Percentiles rank a stretch among this genome's conserved stretches.
Conservation (phyloP, 1,139 yeast genomes). For the Debaryomyces sp. region DNA sequence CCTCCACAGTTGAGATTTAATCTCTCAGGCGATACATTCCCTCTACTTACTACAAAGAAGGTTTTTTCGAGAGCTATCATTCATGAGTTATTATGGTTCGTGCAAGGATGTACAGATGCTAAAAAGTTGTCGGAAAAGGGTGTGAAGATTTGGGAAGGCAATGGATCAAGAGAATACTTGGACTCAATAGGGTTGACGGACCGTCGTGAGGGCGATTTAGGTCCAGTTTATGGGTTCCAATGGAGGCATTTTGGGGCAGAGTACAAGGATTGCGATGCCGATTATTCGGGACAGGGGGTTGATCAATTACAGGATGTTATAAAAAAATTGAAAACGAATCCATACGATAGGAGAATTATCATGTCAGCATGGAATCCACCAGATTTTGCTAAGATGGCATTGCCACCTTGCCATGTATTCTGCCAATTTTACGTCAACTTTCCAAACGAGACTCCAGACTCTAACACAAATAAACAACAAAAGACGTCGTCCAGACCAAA, state of each 20-base stretch:
- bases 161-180: conserved; percentile 91
- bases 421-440: conserved; percentile 92
- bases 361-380: conserved; percentile 99
- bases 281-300: conserved; percentile 83
- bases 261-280: conserved; percentile 81
- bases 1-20: conserved; percentile 94
- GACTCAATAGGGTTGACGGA: conserved; percentile 79
- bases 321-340: conserved; percentile 77
- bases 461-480: conserved; percentile 18
- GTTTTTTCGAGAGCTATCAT: conserved; percentile 90
- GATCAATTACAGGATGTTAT: conserved; percentile 88
- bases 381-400: conserved; percentile 89
- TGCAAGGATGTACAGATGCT: conserved; percentile 88
- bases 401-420: conserved; percentile 98
- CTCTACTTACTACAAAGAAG: conserved; percentile 88
- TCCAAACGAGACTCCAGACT: conserved; percentile 45
- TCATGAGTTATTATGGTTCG: conserved; percentile 90
- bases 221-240: conserved; percentile 98
- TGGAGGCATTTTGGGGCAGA: conserved; percentile 99
- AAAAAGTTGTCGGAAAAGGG: conserved; percentile 76
- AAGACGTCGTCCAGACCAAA: conserved; percentile 49
- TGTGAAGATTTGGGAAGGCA: conserved; percentile 97
- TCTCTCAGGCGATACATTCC: conserved; percentile 71
- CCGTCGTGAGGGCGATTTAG: conserved; percentile 91
- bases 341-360: conserved; percentile 91